Percentiles rank a stretch among this genome's conserved stretches.
phyloP scores from a whole-genome alignment of 164 flowering plant genomes.

The Kalanchoe fedtschenkoi region DNA sequence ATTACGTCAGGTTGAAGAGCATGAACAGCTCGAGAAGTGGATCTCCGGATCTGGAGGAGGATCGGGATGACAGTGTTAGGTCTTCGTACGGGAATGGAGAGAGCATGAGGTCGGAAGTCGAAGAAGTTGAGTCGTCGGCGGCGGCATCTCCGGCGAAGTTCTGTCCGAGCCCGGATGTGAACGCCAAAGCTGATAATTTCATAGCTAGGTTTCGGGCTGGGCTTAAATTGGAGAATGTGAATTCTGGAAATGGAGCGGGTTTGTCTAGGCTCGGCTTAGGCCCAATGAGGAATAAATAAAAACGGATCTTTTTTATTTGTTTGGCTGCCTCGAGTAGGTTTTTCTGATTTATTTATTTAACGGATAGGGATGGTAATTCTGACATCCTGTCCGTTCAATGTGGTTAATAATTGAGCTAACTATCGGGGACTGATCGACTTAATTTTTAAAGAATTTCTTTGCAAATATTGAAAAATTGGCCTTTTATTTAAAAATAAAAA shows the following conservation, averaged over 20 bases:
- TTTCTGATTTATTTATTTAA: no score
- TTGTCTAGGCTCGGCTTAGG: slow-evolving; percentile 4
- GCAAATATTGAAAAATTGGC: no score
- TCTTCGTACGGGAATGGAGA: slow-evolving; percentile 5
- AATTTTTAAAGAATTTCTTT: no score
- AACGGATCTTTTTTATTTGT: no score
- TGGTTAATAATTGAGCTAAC: no score
- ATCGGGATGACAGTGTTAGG: background rate
- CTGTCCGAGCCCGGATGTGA: slow-evolving; percentile 56
- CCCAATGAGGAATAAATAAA: background rate
- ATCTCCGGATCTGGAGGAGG: slow-evolving; percentile 31
- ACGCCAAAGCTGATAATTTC: slow-evolving; percentile 53
- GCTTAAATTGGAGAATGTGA: slow-evolving; percentile 12
- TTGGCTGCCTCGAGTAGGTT: no score
- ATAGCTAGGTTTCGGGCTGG: slow-evolving; percentile 49
- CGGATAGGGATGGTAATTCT: no score
- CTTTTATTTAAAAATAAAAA: no score
- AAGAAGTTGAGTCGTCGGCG: slow-evolving; percentile 14
- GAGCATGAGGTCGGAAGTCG: background rate
- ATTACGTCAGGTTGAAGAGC: slow-evolving; percentile 38
- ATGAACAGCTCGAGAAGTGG: slow-evolving; percentile 26
- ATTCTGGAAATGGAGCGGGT: slow-evolving; percentile 3
- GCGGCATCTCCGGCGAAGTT: slow-evolving; percentile 16
- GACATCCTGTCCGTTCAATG: no score
- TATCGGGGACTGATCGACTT: no score